phyloP scores from a whole-genome alignment of 495 filamentous ascomycete genomes.

The Alectoria sarmentosa region DNA sequence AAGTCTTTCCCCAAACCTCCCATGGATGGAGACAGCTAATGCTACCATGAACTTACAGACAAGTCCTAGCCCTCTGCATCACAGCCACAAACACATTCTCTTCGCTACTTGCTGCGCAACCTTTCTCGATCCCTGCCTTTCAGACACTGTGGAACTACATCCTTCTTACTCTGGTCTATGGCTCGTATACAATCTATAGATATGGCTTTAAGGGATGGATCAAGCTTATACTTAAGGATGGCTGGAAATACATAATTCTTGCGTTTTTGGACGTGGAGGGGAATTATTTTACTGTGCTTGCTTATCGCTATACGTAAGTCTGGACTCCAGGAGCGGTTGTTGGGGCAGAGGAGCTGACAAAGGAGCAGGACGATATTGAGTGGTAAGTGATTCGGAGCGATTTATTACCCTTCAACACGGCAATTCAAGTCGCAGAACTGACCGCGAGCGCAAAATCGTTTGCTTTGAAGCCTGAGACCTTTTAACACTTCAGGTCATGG shows the following conservation, averaged over 20 bases:
- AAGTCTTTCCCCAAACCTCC: background rate
- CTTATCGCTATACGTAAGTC: conserved; percentile 70
- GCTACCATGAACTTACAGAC: conserved; percentile 40
- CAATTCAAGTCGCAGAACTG: too few species aligned
- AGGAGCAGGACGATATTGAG: background rate
- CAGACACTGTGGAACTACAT: conserved; percentile 94
- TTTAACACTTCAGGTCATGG: too few species aligned
- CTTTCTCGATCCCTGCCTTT: conserved; percentile 89
- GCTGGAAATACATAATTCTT: conserved; percentile 93
- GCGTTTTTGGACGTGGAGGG: conserved; percentile 91
- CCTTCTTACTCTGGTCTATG: conserved; percentile 75
- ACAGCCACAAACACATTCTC: conserved; percentile 86
- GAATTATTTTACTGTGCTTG: conserved; percentile 95
- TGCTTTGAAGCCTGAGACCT: too few species aligned
- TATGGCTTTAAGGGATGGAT: conserved; percentile 70
- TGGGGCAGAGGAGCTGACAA: background rate
- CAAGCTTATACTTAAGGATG: conserved; percentile 54
- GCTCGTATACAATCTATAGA: conserved; percentile 70
- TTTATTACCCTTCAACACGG: too few species aligned
- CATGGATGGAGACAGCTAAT: too few species aligned
- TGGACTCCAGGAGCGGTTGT: background rate
- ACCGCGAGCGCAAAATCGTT: too few species aligned
- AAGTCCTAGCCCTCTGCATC: conserved; percentile 80
- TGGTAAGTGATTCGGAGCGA: too few species aligned
- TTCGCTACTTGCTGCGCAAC: conserved; percentile 55